Conservation (phyloP, 78 protist species). For the Dictyostelium discoideum region DNA sequence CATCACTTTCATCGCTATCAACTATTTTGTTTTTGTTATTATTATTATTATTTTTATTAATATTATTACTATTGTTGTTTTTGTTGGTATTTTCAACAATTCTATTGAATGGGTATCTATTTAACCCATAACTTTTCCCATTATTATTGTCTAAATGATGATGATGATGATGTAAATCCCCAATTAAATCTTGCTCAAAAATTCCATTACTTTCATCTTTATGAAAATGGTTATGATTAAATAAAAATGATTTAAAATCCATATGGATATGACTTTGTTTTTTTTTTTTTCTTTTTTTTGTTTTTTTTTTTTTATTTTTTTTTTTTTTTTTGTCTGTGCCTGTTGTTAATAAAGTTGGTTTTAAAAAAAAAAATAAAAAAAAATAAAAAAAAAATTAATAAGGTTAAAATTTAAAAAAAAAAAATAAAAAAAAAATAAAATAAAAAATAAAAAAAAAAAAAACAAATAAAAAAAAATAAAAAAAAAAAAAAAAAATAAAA, state of each 20-base stretch:
- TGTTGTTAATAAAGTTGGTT: neutral
- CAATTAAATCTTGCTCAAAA: neutral
- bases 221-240: neutral
- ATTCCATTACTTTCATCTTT: neutral
- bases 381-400: no score
- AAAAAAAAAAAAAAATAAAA: no score
- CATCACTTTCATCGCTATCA: neutral
- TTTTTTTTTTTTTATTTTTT: neutral
- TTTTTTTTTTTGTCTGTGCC: neutral
- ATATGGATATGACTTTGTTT: neutral
- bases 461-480: no score
- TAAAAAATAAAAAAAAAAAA: no score
- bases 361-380: neutral
- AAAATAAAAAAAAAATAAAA: no score
- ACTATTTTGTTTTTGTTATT: neutral
- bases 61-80: neutral
- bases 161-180: neutral
- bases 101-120: neutral
- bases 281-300: neutral
- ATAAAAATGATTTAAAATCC: constrained; percentile 6
- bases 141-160: neutral
- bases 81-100: neutral
- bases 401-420: no score
- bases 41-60: neutral
- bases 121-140: neutral